These are phyloP conservation scores for Hippophae rhamnoides DNA, from an alignment of 306 rosid genomes.

Conservation along the genomic window DNA sequence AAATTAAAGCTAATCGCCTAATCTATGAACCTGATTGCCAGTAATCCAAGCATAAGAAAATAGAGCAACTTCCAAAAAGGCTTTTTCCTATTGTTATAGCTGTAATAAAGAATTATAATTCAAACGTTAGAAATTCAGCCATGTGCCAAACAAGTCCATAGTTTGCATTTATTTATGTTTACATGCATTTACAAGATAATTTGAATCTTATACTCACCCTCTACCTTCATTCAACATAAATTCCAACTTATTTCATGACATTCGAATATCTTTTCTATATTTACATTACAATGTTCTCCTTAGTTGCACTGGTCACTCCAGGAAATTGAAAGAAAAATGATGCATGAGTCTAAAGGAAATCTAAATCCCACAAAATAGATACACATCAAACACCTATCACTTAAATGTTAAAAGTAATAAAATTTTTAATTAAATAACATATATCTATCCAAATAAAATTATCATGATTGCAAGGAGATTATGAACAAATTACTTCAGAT, in stretches of 20 bases:
- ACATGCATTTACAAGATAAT: not conserved
- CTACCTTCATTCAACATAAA: too few species aligned
- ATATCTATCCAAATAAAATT: too few species aligned
- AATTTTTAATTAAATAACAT: too few species aligned
- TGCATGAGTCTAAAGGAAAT: too few species aligned
- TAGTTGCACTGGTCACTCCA: too few species aligned
- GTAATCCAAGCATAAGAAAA: slow-evolving; percentile 48
- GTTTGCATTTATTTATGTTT: not conserved
- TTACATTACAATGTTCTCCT: too few species aligned
- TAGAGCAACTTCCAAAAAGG: slow-evolving; percentile 65
- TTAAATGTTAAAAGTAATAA: too few species aligned
- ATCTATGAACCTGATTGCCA: slow-evolving; percentile 58
- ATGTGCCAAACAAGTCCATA: not conserved
- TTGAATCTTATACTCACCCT: not conserved
- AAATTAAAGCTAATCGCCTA: slow-evolving; percentile 15
- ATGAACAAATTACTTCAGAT: not conserved
- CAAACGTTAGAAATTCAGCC: slow-evolving; percentile 1
- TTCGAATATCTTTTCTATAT: too few species aligned
- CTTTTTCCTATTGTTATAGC: slow-evolving; percentile 83
- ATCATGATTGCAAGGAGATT: slow-evolving; percentile 1
- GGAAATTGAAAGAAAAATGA: too few species aligned
- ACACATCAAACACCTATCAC: too few species aligned
- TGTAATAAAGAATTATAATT: slow-evolving; percentile 32
- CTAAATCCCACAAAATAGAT: too few species aligned
- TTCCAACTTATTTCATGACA: too few species aligned